These are phyloP conservation scores for Lasiodiplodia theobromae DNA, from an alignment of 2,329 filamentous ascomycete genomes.

Conservation along the genomic window DNA sequence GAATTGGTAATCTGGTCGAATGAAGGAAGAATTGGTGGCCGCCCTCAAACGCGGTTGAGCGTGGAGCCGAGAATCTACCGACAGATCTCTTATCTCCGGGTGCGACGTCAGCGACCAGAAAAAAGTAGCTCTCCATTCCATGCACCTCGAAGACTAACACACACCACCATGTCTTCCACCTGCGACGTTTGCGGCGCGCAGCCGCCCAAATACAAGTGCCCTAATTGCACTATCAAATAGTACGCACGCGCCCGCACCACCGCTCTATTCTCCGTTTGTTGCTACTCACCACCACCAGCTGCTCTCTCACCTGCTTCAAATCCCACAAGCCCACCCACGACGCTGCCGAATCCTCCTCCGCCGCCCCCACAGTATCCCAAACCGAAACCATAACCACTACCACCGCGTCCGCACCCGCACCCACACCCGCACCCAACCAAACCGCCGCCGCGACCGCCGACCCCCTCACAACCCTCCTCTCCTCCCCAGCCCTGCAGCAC, in stretches of 20 bases:
- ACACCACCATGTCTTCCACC: constrained; percentile 1
- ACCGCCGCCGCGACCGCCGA: neutral
- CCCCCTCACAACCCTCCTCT: constrained; percentile 3
- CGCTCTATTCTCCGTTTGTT: neutral
- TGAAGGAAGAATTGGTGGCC: neutral
- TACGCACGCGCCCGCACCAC: neutral
- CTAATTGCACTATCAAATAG: constrained; percentile 17
- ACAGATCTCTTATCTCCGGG: constrained; percentile 16
- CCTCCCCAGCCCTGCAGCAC: neutral
- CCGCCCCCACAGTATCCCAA: neutral
- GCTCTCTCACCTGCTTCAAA: constrained; percentile 28
- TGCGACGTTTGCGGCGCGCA: constrained; percentile 24
- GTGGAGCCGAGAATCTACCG: neutral
- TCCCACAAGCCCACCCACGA: constrained; percentile 25
- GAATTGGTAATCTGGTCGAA: too few species aligned
- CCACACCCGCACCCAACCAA: neutral
- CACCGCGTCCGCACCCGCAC: neutral
- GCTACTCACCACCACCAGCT: constrained; percentile 5
- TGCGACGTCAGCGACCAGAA: constrained; percentile 21
- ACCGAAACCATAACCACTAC: neutral
- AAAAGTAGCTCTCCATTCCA: neutral
- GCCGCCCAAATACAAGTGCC: constrained; percentile 27
- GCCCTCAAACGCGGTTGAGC: neutral
- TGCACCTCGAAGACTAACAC: too few species aligned
- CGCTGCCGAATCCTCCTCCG: neutral